phyloP scores from a whole-genome alignment of 352 stramenopile genomes.

The Pythium phragmitis region DNA sequence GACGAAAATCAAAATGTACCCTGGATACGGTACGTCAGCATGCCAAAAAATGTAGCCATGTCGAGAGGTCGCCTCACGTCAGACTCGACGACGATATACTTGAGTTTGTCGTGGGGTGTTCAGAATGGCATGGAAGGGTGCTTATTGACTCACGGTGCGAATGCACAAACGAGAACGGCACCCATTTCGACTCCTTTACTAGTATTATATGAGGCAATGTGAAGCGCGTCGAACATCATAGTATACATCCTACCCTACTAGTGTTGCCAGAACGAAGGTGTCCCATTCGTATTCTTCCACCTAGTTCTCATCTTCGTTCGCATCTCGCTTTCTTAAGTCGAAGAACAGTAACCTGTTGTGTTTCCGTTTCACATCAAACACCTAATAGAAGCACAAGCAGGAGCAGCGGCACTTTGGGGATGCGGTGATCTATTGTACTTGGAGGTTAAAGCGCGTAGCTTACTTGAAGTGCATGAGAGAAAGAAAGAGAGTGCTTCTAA shows the following conservation, averaged over 20 bases:
- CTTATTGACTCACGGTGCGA: neutral
- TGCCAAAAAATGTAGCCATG: conserved; percentile 12
- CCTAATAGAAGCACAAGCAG: neutral
- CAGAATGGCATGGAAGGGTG: neutral
- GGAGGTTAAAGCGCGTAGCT: conserved; percentile 7
- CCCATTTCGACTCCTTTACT: too few relatives aligned
- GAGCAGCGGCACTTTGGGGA: neutral
- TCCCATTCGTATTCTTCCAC: too few relatives aligned
- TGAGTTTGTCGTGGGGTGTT: neutral
- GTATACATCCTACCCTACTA: too few relatives aligned
- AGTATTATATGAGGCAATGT: too few relatives aligned
- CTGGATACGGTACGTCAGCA: too few relatives aligned
- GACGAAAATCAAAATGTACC: neutral
- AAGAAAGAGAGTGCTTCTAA: neutral
- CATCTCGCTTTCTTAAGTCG: too few relatives aligned
- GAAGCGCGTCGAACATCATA: too few relatives aligned
- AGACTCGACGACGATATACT: conserved; percentile 4
- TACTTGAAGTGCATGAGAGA: neutral
- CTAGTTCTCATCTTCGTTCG: too few relatives aligned
- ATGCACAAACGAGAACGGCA: neutral
- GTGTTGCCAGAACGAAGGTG: too few relatives aligned
- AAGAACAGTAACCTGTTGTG: too few relatives aligned
- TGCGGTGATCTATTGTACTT: conserved; percentile 21
- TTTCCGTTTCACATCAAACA: neutral
- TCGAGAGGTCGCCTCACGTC: conserved; percentile 11